These are phyloP conservation scores for Apiospora rasikravindrae DNA, from an alignment of 2,329 filamentous ascomycete genomes.

Conservation along the genomic window DNA sequence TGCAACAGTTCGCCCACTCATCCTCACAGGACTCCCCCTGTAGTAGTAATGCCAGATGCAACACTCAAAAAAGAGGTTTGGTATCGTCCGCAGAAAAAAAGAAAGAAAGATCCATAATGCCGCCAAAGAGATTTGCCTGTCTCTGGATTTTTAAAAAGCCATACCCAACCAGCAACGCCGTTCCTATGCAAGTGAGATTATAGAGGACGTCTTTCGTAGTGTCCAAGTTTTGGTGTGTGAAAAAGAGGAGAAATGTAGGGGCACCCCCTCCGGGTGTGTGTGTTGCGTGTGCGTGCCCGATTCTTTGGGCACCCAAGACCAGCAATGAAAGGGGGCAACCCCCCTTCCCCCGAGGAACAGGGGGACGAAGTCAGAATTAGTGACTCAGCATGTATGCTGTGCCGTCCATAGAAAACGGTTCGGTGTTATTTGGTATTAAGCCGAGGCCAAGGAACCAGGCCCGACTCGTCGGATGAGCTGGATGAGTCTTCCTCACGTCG, in stretches of 20 bases:
- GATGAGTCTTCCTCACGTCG: constrained; percentile 10
- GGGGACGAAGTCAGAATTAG: background rate
- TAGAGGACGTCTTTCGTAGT: constrained; percentile 4
- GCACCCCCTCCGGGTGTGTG: background rate
- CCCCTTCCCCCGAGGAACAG: background rate
- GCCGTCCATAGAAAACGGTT: background rate
- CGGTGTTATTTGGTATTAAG: constrained; percentile 8
- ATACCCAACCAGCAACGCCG: constrained; percentile 1
- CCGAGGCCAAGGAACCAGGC: constrained; percentile 1
- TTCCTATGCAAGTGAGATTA: background rate
- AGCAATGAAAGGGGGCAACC: background rate
- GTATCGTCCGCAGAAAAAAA: constrained; percentile 18
- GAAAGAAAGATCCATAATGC: background rate
- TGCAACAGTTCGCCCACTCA: background rate
- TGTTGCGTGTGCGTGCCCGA: background rate
- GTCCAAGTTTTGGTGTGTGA: background rate
- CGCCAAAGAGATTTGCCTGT: constrained; percentile 4
- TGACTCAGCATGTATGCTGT: background rate
- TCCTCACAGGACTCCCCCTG: background rate
- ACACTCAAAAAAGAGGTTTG: constrained; percentile 13
- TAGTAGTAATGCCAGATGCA: constrained; percentile 16
- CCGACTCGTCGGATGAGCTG: constrained; percentile 18
- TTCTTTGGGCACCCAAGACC: background rate
- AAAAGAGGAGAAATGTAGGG: background rate
- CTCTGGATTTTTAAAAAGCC: constrained; percentile 8